Conservation (phyloP, 331 rosid genomes). For the Erythrophleum ivorense region DNA sequence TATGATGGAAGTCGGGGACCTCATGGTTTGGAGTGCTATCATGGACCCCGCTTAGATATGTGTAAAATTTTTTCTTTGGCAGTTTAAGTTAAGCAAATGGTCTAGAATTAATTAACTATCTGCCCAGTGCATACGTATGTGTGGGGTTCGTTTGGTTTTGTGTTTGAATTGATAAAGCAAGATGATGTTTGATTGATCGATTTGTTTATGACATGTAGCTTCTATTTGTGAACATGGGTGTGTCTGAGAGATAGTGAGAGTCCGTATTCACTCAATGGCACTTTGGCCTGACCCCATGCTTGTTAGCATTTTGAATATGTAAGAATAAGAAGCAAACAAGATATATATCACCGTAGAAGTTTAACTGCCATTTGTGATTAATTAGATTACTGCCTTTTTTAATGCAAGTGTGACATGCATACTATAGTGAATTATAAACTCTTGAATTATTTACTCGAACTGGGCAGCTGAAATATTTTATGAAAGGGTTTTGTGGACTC, state of each 20-base stretch:
- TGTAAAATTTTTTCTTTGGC: constrained; percentile 17
- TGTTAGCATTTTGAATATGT: too few relatives aligned
- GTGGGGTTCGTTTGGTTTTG: constrained; percentile 25
- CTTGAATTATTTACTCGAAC: neutral
- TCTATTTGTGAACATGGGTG: constrained; percentile 4
- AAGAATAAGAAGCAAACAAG: too few relatives aligned
- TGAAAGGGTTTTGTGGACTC: neutral
- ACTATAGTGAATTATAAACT: neutral
- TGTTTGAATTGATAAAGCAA: constrained; percentile 20
- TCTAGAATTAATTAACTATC: constrained; percentile 11
- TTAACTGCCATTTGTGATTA: too few relatives aligned
- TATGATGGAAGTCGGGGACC: constrained; percentile 25
- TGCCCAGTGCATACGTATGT: neutral
- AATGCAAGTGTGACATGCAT: neutral
- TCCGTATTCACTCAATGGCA: neutral
- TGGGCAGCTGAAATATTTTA: neutral
- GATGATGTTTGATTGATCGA: constrained; percentile 1
- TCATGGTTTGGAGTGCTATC: constrained; percentile 23
- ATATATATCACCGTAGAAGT: neutral
- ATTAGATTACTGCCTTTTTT: neutral
- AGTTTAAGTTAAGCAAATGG: constrained; percentile 25
- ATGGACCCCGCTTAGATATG: constrained; percentile 32
- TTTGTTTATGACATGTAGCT: neutral
- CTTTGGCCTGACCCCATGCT: neutral
- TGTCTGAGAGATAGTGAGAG: neutral